Evolutionary conservation across 2,329 filamentous ascomycete species (phyloP).

Genomic region (Fusarium proliferatum): DNA sequence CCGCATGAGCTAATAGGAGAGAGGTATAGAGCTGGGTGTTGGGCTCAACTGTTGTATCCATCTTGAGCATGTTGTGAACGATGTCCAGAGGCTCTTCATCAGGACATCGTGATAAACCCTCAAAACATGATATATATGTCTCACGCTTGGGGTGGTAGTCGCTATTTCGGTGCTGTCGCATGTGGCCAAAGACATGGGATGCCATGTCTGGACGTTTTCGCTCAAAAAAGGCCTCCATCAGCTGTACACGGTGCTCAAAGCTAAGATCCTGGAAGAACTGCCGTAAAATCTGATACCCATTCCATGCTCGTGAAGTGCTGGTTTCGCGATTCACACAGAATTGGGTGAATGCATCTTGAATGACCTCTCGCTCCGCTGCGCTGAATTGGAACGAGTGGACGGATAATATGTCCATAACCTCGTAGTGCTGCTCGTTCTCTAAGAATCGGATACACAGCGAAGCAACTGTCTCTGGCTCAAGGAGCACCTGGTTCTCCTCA

Average conservation of each 20-base stretch:
- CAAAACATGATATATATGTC: conserved; percentile 82
- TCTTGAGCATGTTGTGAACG: conserved; percentile 93
- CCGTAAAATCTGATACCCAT: conserved; percentile 72
- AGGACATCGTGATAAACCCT: conserved; percentile 72
- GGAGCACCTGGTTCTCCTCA: conserved; percentile 73
- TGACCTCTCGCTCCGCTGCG: conserved; percentile 72
- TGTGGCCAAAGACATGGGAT: conserved; percentile 87
- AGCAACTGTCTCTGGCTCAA: conserved; percentile 80
- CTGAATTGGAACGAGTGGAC: conserved; percentile 78
- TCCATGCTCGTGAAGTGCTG: conserved; percentile 73
- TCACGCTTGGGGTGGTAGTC: conserved; percentile 74
- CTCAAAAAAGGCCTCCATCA: conserved; percentile 87
- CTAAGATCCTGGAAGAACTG: conserved; percentile 75
- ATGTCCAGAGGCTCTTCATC: conserved; percentile 73
- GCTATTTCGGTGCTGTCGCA: conserved; percentile 79
- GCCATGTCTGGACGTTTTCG: conserved; percentile 86
- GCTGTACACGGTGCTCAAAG: conserved; percentile 70
- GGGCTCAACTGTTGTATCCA: conserved; percentile 83
- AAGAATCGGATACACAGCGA: conserved; percentile 80
- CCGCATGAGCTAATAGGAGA: conserved; percentile 86
- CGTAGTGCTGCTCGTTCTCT: conserved; percentile 78
- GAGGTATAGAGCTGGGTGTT: conserved; percentile 83
- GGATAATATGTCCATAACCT: conserved; percentile 85
- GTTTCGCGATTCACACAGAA: conserved; percentile 74
- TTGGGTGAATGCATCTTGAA: conserved; percentile 73